Evolutionary conservation across 441 rosid species (phyloP), one percentile per base, ranked within the genome.

Genomic region (Gossypium lobatum): DNA sequence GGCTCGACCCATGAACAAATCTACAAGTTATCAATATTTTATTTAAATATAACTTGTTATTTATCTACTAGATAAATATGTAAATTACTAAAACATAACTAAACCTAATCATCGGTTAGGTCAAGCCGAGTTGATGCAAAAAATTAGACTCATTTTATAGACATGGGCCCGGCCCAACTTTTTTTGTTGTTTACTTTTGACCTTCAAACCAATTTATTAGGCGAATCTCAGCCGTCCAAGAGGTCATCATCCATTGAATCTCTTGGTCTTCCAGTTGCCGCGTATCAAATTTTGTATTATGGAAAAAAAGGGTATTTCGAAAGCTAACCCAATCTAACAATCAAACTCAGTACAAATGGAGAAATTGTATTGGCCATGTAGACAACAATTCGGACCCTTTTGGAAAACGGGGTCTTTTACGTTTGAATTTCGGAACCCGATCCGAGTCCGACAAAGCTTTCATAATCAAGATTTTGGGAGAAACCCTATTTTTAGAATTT

Each of bases 221-320:
- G 11, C 42, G 16, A 68, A 64, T 64, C 65, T 25, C 64, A 1
- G n/a, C 71, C 71, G 71, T 62, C 71, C 21, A 70, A 31, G 20
- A 3, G n/a, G 17, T 18, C 53, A n/a, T 42, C 4, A 0, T 7
- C 37, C 10, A 26, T 58, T n/a, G 9, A 10, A 1, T 45, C 16
- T 46, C 53, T 46, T 3, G n/a, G 14, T 11, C 53, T 46, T 54
- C 79, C 0, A 18, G 6, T 57, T 61, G 72, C 75, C 75, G 72
- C 75, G 72, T 71, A 34, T 39, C 34, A 0, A 10, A 0, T 23
- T 25, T 26, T 34, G 4, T 21, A 81, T 94, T 92, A 4, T 77
- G 8, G 39, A 83, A 73, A 2, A 61, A 31, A 17, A 62, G 8
- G 8, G 17, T 6, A 6, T 28, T 28, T 14, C 64, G 0, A 14